Conservation (phyloP, 129 eudicot genomes). For the Artemisia tridentata region DNA sequence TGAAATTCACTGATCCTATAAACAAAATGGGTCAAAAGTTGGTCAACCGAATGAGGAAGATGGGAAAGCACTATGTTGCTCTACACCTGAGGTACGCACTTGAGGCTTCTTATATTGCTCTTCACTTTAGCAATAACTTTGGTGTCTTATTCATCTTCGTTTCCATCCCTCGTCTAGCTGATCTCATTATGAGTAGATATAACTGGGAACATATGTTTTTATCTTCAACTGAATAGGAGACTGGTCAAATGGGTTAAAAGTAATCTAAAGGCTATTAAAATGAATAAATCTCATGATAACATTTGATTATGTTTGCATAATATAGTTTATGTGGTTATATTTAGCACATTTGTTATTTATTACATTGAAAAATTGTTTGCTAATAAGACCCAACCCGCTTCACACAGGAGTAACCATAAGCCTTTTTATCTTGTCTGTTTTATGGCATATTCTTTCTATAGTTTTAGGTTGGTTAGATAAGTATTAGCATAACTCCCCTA, state of each 20-base stretch:
- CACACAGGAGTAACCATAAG: too few relatives aligned
- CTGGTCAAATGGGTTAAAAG: not conserved
- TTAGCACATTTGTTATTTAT: too few relatives aligned
- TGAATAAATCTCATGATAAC: too few relatives aligned
- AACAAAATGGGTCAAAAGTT: conserved; percentile 68
- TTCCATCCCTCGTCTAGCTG: not conserved
- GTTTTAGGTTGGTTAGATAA: conserved; percentile 1
- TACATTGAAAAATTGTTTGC: too few relatives aligned
- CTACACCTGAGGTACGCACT: conserved; percentile 71
- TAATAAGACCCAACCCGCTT: too few relatives aligned
- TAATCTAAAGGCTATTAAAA: not conserved
- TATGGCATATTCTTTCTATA: not conserved
- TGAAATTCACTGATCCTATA: conserved; percentile 72
- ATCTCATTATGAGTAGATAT: not conserved
- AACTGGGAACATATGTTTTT: not conserved
- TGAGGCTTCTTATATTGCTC: conserved; percentile 15
- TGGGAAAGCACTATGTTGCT: conserved; percentile 74
- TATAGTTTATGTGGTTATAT: too few relatives aligned
- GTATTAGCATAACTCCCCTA: conserved; percentile 8
- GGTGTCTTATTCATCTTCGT: conserved; percentile 7
- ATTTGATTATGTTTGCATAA: too few relatives aligned
- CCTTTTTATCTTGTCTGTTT: not conserved
- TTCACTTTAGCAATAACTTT: conserved; percentile 5
- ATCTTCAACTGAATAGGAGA: not conserved
- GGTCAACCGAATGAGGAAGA: conserved; percentile 65